Conservation (phyloP, 768 basidiomycete species). For the Russula abietina region DNA sequence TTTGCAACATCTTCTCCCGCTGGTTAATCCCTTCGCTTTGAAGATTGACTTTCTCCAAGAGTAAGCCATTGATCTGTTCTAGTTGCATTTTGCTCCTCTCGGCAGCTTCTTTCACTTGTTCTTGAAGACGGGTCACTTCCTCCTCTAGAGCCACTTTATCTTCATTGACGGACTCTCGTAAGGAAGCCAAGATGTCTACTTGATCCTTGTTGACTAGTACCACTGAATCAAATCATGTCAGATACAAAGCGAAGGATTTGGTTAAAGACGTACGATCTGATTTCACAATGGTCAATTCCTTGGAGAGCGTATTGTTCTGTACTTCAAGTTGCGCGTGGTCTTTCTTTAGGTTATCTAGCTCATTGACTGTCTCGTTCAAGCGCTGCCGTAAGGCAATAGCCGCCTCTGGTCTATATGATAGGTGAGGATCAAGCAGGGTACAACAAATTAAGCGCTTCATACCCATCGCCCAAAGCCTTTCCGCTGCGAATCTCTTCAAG, state of each 20-base stretch:
- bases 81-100: slow-evolving; percentile 90
- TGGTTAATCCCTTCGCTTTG: slow-evolving; percentile 90
- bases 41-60: slow-evolving; percentile 85
- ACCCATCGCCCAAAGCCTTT: slow-evolving; percentile 81
- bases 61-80: slow-evolving; percentile 77
- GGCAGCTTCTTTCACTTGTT: slow-evolving; percentile 60
- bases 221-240: slow-evolving; percentile 44
- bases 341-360: slow-evolving; percentile 65
- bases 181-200: slow-evolving; percentile 75
- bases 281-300: slow-evolving; percentile 75
- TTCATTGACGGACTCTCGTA: slow-evolving; percentile 84
- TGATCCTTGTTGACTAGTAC: slow-evolving; percentile 91
- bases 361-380: slow-evolving; percentile 80
- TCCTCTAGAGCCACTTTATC: slow-evolving; percentile 74
- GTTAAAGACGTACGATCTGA: slow-evolving; percentile 61
- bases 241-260: slow-evolving; percentile 3
- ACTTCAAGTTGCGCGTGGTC: slow-evolving; percentile 68
- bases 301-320: slow-evolving; percentile 50
- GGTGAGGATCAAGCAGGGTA: background rate
- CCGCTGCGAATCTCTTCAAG: slow-evolving; percentile 87
- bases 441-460: slow-evolving; percentile 25
- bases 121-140: slow-evolving; percentile 58
- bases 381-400: slow-evolving; percentile 84
- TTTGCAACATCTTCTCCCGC: slow-evolving; percentile 77
- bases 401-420: slow-evolving; percentile 60